Conservation (phyloP, 257 asterid genomes). For the Solanum phureja region DNA sequence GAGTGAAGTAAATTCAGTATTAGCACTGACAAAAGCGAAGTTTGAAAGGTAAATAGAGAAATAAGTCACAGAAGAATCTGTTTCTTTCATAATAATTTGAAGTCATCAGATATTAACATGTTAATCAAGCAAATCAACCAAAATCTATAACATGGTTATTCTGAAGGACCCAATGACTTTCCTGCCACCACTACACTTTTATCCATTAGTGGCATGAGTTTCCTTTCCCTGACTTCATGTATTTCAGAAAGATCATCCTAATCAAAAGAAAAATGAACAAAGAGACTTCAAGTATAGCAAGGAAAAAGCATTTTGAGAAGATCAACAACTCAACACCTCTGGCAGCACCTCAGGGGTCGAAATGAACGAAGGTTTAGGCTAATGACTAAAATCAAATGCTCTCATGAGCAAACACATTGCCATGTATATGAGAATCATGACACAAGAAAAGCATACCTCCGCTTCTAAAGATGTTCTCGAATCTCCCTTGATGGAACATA, state of each 20-base stretch:
- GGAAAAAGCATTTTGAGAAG: not conserved
- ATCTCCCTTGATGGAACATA: slow-evolving; percentile 82
- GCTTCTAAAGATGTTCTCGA: slow-evolving; percentile 96
- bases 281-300: not conserved
- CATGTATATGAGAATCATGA: not conserved
- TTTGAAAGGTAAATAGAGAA: not conserved
- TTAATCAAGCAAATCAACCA: not conserved
- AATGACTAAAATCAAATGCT: not conserved
- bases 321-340: not conserved
- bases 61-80: not conserved
- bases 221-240: not conserved
- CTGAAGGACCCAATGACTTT: not conserved
- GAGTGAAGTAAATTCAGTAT: not conserved
- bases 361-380: not conserved
- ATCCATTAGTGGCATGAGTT: not conserved
- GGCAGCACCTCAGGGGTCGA: not conserved
- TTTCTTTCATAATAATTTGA: not conserved
- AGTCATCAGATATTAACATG: not conserved
- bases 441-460: slow-evolving; percentile 41
- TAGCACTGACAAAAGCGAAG: not conserved
- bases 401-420: not conserved
- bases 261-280: not conserved
- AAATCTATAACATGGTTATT: not conserved
- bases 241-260: not conserved
- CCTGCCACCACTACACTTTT: not conserved